Evolutionary conservation across 208 protist genomes (phyloP).

Genomic region (Acanthamoeba rhysodes): DNA sequence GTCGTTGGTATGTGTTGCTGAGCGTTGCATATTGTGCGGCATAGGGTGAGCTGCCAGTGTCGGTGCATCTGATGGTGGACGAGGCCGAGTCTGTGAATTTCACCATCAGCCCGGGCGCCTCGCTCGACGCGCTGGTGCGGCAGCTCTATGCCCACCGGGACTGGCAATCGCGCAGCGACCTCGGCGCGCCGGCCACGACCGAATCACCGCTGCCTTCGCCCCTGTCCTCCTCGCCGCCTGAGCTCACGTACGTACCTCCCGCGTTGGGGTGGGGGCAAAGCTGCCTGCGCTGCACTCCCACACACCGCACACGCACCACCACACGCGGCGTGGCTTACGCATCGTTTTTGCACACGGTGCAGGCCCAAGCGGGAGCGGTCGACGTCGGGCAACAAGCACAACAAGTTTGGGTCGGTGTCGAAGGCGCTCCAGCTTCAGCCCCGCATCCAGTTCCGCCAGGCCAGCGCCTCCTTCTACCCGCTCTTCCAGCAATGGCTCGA

Average conservation of each 20-base stretch:
- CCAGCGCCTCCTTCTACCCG: constrained; percentile 16
- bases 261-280: too few species aligned
- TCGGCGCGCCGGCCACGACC: neutral
- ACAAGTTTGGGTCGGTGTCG: constrained; percentile 26
- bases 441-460: neutral
- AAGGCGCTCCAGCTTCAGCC: constrained; percentile 22
- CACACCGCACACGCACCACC: neutral
- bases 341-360: too few species aligned
- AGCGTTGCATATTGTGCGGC: too few species aligned
- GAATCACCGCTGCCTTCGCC: neutral
- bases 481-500: constrained; percentile 59
- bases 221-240: neutral
- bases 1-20: too few species aligned
- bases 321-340: neutral
- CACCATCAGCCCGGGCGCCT: neutral
- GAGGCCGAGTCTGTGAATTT: constrained; percentile 6
- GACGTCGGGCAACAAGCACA: constrained; percentile 1
- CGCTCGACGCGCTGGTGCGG: neutral
- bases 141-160: constrained; percentile 25
- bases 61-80: constrained; percentile 18
- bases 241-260: neutral
- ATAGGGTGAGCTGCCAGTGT: neutral
- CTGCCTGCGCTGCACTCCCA: too few species aligned
- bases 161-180: neutral
- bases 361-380: neutral